phyloP scores from a whole-genome alignment of 164 flowering plant genomes.

The Magnolia kwangsiensis region DNA sequence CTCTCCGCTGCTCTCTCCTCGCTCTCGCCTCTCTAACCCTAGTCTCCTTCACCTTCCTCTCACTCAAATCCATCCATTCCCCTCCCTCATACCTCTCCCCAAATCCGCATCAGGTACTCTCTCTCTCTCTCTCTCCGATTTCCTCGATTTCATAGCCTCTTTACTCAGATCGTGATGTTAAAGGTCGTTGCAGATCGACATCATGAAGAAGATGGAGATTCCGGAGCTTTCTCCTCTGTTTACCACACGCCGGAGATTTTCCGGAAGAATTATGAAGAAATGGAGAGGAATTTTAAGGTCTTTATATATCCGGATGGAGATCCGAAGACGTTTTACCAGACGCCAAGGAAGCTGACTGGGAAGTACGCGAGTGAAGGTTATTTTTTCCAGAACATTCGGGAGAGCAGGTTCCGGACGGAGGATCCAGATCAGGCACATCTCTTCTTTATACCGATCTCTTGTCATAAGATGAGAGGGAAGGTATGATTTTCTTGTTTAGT shows the following conservation, averaged over 20 bases:
- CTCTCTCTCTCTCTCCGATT: neutral
- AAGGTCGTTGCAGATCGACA: slow-evolving; percentile 25
- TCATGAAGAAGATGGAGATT: neutral
- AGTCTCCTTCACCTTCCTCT: slow-evolving; percentile 54
- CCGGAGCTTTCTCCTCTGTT: slow-evolving; percentile 30
- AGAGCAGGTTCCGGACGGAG: slow-evolving; percentile 65
- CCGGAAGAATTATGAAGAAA: slow-evolving; percentile 54
- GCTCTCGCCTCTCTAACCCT: slow-evolving; percentile 57
- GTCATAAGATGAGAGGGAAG: slow-evolving; percentile 98
- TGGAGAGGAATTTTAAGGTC: slow-evolving; percentile 85
- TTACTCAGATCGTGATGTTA: slow-evolving; percentile 20
- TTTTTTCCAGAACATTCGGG: slow-evolving; percentile 92
- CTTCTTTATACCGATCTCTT: slow-evolving; percentile 92
- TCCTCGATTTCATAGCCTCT: slow-evolving; percentile 9
- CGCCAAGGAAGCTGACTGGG: slow-evolving; percentile 93
- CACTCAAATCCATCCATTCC: slow-evolving; percentile 50
- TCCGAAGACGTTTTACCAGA: slow-evolving; percentile 85
- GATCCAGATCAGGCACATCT: slow-evolving; percentile 85
- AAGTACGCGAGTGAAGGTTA: slow-evolving; percentile 97
- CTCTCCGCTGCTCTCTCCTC: slow-evolving; percentile 53
- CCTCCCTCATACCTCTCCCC: slow-evolving; percentile 17
- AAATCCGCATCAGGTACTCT: slow-evolving; percentile 17
- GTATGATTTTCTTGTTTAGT: slow-evolving; percentile 22
- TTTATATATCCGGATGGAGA: slow-evolving; percentile 92
- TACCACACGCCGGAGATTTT: slow-evolving; percentile 71